Percentiles rank a stretch among this genome's conserved stretches.
Conservation (phyloP, 2,329 filamentous ascomycete species). For the Botrytis pseudocinerea region DNA sequence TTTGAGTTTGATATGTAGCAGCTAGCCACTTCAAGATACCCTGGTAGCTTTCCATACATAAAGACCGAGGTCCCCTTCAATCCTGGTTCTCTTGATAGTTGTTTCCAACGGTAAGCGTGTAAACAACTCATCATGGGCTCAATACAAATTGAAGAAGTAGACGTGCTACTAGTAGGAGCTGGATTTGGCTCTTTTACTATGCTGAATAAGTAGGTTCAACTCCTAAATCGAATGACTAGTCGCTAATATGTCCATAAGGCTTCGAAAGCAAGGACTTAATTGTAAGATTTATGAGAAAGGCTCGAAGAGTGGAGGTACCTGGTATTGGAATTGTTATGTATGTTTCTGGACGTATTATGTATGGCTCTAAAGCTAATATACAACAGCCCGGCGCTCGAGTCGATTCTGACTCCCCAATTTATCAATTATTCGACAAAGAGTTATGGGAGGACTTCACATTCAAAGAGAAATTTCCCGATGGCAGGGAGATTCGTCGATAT, state of each 20-base stretch:
- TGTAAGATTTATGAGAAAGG: conserved; percentile 55
- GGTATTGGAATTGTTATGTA: conserved; percentile 46
- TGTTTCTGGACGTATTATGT: not conserved
- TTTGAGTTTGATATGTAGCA: not conserved
- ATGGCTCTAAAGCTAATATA: conserved; percentile 17
- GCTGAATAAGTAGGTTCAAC: conserved; percentile 43
- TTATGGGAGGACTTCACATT: conserved; percentile 58
- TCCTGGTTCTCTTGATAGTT: not conserved
- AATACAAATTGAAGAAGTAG: conserved; percentile 41
- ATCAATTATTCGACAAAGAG: conserved; percentile 48
- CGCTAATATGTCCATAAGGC: conserved; percentile 40
- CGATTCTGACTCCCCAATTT: conserved; percentile 47
- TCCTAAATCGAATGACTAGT: conserved; percentile 31
- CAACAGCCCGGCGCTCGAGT: conserved; percentile 45
- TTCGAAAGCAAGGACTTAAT: conserved; percentile 49
- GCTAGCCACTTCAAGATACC: not conserved
- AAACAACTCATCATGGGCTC: conserved; percentile 18
- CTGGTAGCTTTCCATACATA: not conserved
- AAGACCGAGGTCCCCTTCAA: not conserved
- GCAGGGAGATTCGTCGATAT: conserved; percentile 55
- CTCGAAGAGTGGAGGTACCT: conserved; percentile 52
- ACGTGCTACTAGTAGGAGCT: conserved; percentile 37
- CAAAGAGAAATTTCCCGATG: conserved; percentile 53
- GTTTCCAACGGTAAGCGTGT: not conserved
- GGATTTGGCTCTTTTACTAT: conserved; percentile 39